Evolutionary conservation across 176 grass and related monocot species (phyloP).

Genomic region (Aegilops tauschii): DNA sequence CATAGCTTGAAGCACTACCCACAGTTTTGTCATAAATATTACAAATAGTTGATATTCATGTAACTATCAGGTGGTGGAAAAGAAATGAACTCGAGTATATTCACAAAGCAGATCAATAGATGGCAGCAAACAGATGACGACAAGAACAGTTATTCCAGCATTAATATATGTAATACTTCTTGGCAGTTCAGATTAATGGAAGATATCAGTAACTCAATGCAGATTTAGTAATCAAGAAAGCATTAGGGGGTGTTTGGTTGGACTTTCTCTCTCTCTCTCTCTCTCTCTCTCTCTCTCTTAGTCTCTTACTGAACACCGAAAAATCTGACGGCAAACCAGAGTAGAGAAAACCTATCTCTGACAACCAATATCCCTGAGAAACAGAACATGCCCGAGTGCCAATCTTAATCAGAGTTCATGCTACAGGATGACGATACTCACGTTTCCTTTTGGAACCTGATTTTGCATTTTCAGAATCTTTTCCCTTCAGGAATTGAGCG

Average conservation of each 20-base stretch:
- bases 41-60: background rate
- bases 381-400: conserved; percentile 4
- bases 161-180: background rate
- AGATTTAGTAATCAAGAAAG: conserved; percentile 26
- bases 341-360: conserved; percentile 25
- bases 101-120: conserved; percentile 16
- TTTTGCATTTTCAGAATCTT: conserved; percentile 38
- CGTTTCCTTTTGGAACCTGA: conserved; percentile 64
- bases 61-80: conserved; percentile 26
- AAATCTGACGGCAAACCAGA: conserved; percentile 37
- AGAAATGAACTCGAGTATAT: conserved; percentile 14
- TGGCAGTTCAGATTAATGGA: background rate
- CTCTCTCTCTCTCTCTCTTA: background rate
- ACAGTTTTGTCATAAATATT: background rate
- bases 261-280: too few species aligned
- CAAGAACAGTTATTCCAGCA: background rate
- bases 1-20: background rate
- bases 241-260: too few species aligned
- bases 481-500: conserved; percentile 42
- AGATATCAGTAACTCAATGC: background rate
- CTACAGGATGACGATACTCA: conserved; percentile 42
- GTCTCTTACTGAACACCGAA: conserved; percentile 34
- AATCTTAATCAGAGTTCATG: conserved; percentile 17
- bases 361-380: conserved; percentile 4
- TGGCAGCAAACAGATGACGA: conserved; percentile 7